phyloP scores from a whole-genome alignment of 2,329 filamentous ascomycete species.

The Claviceps monticola region DNA sequence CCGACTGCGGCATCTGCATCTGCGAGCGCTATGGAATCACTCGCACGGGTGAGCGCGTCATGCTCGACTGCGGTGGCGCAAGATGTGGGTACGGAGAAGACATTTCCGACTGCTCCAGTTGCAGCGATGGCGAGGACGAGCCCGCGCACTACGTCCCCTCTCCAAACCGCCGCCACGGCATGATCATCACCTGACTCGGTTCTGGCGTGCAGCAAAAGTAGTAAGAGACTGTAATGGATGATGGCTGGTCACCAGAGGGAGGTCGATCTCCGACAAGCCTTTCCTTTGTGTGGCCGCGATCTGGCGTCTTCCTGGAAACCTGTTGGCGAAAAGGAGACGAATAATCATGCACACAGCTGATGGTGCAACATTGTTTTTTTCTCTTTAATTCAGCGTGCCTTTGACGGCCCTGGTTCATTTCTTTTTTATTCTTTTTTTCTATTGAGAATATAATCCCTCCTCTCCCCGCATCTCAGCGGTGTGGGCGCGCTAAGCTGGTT shows the following conservation, averaged over 20 bases:
- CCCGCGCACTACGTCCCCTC: conserved; percentile 24
- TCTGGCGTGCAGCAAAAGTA: background rate
- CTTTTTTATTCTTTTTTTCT: conserved; percentile 8
- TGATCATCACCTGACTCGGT: conserved; percentile 37
- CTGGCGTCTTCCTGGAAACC: conserved; percentile 14
- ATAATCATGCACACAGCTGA: background rate
- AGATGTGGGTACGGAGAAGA: conserved; percentile 74
- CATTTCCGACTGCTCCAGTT: conserved; percentile 55
- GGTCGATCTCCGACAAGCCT: conserved; percentile 17
- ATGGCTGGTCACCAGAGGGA: conserved; percentile 4
- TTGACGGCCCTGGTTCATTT: conserved; percentile 1
- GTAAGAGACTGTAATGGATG: background rate
- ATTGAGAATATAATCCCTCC: background rate
- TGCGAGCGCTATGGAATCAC: conserved; percentile 97
- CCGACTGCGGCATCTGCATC: conserved; percentile 67
- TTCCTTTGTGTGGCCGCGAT: conserved; percentile 17
- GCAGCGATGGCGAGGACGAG: conserved; percentile 47
- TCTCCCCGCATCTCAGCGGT: conserved; percentile 17
- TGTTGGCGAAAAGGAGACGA: conserved; percentile 12
- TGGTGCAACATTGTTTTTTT: conserved; percentile 5
- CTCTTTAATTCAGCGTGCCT: background rate
- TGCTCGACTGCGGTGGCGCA: conserved; percentile 85
- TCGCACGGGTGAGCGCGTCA: conserved; percentile 80
- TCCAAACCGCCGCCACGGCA: conserved; percentile 49
- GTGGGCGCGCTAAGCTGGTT: conserved; percentile 26